Base-by-base conservation (phyloP, 2,329 filamentous ascomycete species). In the Nannizziopsis barbatae region DNA sequence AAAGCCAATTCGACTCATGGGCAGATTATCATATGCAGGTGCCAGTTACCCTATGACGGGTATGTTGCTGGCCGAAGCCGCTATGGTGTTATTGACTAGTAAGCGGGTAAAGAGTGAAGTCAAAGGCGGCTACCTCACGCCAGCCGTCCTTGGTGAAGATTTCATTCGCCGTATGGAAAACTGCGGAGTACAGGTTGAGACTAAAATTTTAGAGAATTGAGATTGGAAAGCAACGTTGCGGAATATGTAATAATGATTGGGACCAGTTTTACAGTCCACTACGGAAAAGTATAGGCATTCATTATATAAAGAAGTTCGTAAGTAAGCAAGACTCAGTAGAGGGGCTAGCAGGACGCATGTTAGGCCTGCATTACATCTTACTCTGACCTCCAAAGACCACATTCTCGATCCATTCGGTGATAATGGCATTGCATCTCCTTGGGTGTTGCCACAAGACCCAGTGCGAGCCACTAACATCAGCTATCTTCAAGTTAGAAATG, bases 381-480 rank as follows among this genome's bases (percentile, higher is more conserved):
- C 68, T 68, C 56, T 66, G 68, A 49, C 58, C 66, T 20, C 62
- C 65, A 52, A 72, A 71, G 2, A 71, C 73, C 38, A 81, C 72
- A 12, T 66, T 68, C 50, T 76, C 73, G 52, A 93, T 56, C 77
- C 88, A 95, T 50, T 75, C 71, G 49, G 70, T 72, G 56, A 95
- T 72, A 52, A 80, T 69, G 43, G 61, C 63, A 64, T 95, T 95
- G 2, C 86, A 77, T 57, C 83, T 77, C 17, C 73, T 76, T 0
- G 83, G 75, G 54, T 76, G 77, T 71, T 95, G 79, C 71, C 79
- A 81, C 61, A 94, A 67, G 40, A 83, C 85, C 90, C 90, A 96
- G 66, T 96, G 92, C 14, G 75, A 71, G 0, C 83, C 75, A 32
- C 81, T 66, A 47, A 95, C 81, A 62, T 84, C 77, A 7, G 69